Conservation (phyloP, 306 rosid genomes). For the Medicago lupulina region DNA sequence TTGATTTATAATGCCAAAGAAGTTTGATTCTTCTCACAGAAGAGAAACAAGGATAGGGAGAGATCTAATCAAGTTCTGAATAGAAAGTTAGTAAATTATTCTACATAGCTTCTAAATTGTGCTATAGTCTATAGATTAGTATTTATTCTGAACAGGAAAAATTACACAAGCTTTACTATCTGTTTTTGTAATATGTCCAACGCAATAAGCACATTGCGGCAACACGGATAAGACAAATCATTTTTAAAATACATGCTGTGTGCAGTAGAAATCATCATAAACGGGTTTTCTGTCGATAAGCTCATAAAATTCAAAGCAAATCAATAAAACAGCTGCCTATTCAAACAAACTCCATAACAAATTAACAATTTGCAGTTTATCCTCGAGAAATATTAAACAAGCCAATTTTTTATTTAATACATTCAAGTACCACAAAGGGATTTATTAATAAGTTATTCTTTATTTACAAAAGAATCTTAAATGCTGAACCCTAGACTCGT, state of each 20-base stretch:
- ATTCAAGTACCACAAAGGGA: conserved; percentile 19
- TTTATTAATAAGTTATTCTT: conserved; percentile 15
- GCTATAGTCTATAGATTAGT: conserved; percentile 7
- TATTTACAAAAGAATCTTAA: conserved; percentile 32
- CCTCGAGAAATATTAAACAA: background rate
- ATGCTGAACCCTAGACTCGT: background rate
- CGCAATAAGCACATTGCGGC: background rate
- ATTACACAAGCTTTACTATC: conserved; percentile 11
- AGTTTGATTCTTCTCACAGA: background rate
- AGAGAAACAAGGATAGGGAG: background rate
- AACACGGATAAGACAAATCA: background rate
- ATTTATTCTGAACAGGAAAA: conserved; percentile 26
- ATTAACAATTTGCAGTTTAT: too few relatives aligned
- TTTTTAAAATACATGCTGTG: conserved; percentile 2
- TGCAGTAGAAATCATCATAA: conserved; percentile 4
- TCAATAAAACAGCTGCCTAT: too few relatives aligned
- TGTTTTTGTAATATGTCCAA: conserved; percentile 8
- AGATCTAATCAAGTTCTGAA: background rate
- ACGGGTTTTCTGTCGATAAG: conserved; percentile 1
- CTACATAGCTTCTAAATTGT: conserved; percentile 16
- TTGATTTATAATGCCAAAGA: conserved; percentile 22
- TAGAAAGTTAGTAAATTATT: conserved; percentile 33
- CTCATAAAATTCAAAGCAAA: background rate
- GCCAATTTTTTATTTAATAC: background rate
- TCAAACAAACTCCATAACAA: too few relatives aligned